Evolutionary conservation across 495 filamentous ascomycete species (phyloP).

Genomic region (Terfezia boudieri): DNA sequence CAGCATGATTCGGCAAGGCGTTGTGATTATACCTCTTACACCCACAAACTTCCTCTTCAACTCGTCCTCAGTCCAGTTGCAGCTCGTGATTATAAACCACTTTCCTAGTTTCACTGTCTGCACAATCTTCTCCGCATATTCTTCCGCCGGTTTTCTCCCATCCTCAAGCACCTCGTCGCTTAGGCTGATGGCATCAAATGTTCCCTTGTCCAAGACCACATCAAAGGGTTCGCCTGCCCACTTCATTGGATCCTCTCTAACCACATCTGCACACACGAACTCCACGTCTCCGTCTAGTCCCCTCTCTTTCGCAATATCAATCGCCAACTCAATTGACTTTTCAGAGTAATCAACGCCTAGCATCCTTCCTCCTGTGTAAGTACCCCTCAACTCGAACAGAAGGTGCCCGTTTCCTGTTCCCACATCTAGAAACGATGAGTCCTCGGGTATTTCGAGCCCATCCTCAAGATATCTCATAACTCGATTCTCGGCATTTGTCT

Average conservation of each 20-base stretch:
- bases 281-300: conserved; percentile 23
- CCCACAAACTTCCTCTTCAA: conserved; percentile 28
- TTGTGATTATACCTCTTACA: conserved; percentile 3
- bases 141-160: conserved; percentile 40
- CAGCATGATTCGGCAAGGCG: neutral
- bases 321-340: conserved; percentile 47
- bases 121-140: conserved; percentile 44
- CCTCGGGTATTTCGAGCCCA: conserved; percentile 6
- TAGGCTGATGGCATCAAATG: conserved; percentile 80
- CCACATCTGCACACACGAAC: conserved; percentile 60
- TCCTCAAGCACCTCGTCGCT: conserved; percentile 32
- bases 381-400: conserved; percentile 47
- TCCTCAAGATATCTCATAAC: conserved; percentile 33
- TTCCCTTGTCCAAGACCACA: conserved; percentile 85
- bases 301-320: conserved; percentile 23
- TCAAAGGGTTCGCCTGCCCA: conserved; percentile 38
- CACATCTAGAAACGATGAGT: conserved; percentile 39
- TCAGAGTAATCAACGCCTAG: conserved; percentile 74
- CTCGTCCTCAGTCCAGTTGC: conserved; percentile 94
- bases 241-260: conserved; percentile 25
- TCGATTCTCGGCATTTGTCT: conserved; percentile 41
- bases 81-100: conserved; percentile 68
- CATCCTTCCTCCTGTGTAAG: conserved; percentile 26
- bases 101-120: conserved; percentile 44
- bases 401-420: conserved; percentile 87